Percentiles rank a stretch among this genome's conserved stretches.
Conservation (phyloP, 2,329 filamentous ascomycete species). For the Bipolaris gigantea region DNA sequence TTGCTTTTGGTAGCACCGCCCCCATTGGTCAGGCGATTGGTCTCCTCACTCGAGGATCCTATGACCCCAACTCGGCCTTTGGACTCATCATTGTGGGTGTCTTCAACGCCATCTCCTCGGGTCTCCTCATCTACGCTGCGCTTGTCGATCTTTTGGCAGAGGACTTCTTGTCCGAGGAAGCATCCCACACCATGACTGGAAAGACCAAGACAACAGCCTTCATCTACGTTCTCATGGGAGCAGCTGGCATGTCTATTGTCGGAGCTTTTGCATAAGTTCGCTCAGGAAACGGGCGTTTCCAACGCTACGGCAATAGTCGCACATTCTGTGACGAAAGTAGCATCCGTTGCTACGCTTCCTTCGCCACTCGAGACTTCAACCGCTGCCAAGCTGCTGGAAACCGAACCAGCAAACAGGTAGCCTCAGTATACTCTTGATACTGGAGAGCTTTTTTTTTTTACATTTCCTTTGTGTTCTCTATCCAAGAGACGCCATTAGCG, state of each 20-base stretch:
- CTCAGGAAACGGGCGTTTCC: not conserved
- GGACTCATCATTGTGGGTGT: conserved; percentile 66
- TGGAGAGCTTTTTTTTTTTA: not conserved
- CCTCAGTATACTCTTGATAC: not conserved
- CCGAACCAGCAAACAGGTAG: not conserved
- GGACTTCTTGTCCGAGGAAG: conserved; percentile 61
- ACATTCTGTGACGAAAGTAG: not conserved
- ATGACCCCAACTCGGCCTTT: conserved; percentile 65
- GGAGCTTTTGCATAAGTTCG: conserved; percentile 9
- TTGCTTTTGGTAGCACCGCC: conserved; percentile 65
- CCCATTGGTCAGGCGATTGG: conserved; percentile 68
- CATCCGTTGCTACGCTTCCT: not conserved
- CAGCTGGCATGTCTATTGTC: conserved; percentile 40
- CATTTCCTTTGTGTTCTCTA: not conserved
- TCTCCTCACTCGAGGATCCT: conserved; percentile 58
- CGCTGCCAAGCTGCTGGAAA: not conserved
- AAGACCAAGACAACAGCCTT: conserved; percentile 60
- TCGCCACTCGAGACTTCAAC: not conserved
- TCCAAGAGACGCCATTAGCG: not conserved
- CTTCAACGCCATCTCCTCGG: conserved; percentile 68
- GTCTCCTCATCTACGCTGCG: conserved; percentile 63
- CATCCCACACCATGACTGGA: conserved; percentile 52
- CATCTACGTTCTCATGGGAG: conserved; percentile 43
- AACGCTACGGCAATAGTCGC: not conserved
- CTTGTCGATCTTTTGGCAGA: conserved; percentile 66